A percentile compares a stretch with the other conserved stretches of the same genome.
These are phyloP conservation scores for Filobasidium wieringae DNA, from an alignment of 768 basidiomycete species.

Conservation along the genomic window DNA sequence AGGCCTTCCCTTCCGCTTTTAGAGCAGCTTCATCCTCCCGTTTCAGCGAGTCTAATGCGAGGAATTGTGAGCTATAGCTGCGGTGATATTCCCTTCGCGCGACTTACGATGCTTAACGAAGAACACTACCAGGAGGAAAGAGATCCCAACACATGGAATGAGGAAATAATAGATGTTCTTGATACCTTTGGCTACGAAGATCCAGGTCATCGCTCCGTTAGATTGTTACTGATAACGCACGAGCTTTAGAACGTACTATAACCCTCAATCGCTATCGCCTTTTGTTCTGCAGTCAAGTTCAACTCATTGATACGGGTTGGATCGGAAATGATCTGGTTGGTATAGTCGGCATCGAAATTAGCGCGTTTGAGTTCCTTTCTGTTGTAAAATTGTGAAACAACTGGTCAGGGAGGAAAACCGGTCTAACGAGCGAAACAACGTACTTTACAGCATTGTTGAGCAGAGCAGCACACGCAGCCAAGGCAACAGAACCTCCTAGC, in stretches of 20 bases:
- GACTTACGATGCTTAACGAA: conserved; percentile 46
- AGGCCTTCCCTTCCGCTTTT: conserved; percentile 37
- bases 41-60: conserved; percentile 46
- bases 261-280: conserved; percentile 16
- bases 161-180: conserved; percentile 53
- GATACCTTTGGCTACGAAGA: conserved; percentile 52
- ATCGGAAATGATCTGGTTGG: conserved; percentile 22
- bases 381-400: too few relatives aligned
- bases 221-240: not conserved
- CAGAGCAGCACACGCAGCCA: conserved; percentile 53
- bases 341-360: not conserved
- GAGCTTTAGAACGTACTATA: conserved; percentile 19
- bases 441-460: conserved; percentile 41
- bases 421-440: too few relatives aligned
- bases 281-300: conserved; percentile 14
- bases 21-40: conserved; percentile 49
- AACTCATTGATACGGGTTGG: conserved; percentile 21
- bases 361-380: conserved; percentile 24
- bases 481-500: conserved; percentile 57
- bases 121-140: conserved; percentile 48
- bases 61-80: too few relatives aligned
- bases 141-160: conserved; percentile 47
- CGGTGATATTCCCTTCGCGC: too few relatives aligned
- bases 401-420: too few relatives aligned
- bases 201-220: conserved; percentile 25